Conservation (phyloP, 2,329 filamentous ascomycete genomes). For the Botrytis fabae region DNA sequence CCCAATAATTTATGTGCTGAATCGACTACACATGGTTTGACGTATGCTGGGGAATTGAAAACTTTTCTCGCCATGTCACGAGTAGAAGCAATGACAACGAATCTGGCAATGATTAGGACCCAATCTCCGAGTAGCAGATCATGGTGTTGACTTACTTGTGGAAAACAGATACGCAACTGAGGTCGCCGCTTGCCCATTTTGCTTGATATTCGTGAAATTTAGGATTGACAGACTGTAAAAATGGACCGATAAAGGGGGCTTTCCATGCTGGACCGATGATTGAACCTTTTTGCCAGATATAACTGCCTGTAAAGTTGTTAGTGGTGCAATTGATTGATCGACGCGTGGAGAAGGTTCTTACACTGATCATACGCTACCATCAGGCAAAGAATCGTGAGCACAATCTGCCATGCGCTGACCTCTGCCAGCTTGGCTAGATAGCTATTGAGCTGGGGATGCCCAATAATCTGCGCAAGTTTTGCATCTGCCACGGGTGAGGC, state of each 20-base stretch:
- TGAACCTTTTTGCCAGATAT: slow-evolving; percentile 71
- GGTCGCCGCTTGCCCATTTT: slow-evolving; percentile 87
- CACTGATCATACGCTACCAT: slow-evolving; percentile 87
- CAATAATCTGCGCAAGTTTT: slow-evolving; percentile 33
- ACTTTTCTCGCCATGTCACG: slow-evolving; percentile 96
- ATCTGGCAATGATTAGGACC: slow-evolving; percentile 55
- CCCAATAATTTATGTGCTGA: slow-evolving; percentile 91
- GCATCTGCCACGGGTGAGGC: slow-evolving; percentile 40
- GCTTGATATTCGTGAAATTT: slow-evolving; percentile 87
- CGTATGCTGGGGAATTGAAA: slow-evolving; percentile 88
- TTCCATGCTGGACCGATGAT: slow-evolving; percentile 77
- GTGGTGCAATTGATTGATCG: background rate
- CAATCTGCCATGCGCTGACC: slow-evolving; percentile 60
- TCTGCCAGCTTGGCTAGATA: slow-evolving; percentile 31
- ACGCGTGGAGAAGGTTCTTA: slow-evolving; percentile 49
- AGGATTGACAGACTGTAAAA: slow-evolving; percentile 87
- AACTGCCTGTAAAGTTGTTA: slow-evolving; percentile 58
- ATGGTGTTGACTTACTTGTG: slow-evolving; percentile 73
- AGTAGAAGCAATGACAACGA: slow-evolving; percentile 93
- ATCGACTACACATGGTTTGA: slow-evolving; percentile 96
- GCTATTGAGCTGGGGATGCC: slow-evolving; percentile 34
- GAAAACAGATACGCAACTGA: slow-evolving; percentile 98
- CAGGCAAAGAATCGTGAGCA: slow-evolving; percentile 68
- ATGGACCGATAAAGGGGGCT: slow-evolving; percentile 89
- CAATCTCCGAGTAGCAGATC: background rate